Conservation (phyloP, 2,329 filamentous ascomycete species). For the Ilyonectria mors-panacis region DNA sequence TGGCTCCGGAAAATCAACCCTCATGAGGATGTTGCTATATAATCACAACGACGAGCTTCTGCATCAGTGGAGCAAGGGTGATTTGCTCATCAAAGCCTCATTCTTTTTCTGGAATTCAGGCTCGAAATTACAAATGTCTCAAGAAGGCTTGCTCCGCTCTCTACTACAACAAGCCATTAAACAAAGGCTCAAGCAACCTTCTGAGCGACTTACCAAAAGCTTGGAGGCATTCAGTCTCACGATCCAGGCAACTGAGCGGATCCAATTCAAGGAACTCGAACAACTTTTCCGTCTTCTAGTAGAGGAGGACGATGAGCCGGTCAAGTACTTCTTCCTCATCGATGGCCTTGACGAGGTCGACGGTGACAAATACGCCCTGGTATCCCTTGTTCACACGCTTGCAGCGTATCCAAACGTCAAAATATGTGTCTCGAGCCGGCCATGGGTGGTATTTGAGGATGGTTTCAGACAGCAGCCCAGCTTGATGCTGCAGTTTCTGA, state of each 20-base stretch:
- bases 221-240: no score
- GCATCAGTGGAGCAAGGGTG: no score
- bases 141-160: background rate
- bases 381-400: background rate
- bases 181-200: no score
- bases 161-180: background rate
- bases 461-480: background rate
- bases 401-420: background rate
- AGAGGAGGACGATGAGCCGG: no score
- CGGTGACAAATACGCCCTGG: background rate
- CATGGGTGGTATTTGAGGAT: background rate
- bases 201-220: no score
- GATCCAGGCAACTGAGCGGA: no score
- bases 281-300: background rate
- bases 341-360: background rate
- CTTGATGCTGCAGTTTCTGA: background rate
- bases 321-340: background rate
- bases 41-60: no score
- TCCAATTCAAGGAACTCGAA: background rate
- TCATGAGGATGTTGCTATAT: background rate
- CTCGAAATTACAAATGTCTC: background rate
- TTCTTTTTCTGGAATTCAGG: constrained; percentile 1
- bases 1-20: background rate
- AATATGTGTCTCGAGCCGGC: background rate
- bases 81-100: background rate